Evolutionary conservation across 2,329 filamentous ascomycete species (phyloP), one percentile per base, ranked within the genome.

Genomic region (Samsoniella hepiali): DNA sequence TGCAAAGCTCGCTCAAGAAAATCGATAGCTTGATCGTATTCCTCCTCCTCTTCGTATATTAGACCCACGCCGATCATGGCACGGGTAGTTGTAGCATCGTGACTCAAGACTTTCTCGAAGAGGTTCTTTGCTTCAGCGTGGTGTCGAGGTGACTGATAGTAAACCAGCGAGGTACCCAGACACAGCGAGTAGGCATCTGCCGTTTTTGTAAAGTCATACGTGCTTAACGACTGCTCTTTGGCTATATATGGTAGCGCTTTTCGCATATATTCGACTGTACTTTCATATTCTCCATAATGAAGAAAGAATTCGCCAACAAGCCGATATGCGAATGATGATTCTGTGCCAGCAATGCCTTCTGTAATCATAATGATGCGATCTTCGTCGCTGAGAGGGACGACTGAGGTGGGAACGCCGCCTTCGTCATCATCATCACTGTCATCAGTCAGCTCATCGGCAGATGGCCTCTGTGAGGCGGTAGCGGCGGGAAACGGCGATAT

Each of bases 41-140:
- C 90, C 70, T 97, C 90, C 67, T 97, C 93, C 69, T 98, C 95
- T 74, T 97, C 93, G 54, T 93, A 89, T 47, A 99, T 94, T 31
- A 98, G 77, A 1, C 95, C 96, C 40, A 97, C 87, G 0, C 95
- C 95, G 53, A 98, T 91, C 65, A 99, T 80, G 2, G 93, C 93
- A 36, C 87, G 79, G 0, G 93, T 96, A 0, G 90, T 93, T 3
- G 85, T 86, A 2, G 88, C 83, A 63, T 96, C 92, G 32, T 90
- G 85, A 55, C 85, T 80, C 1, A 99, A 81, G 5, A 98, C 90
- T 36, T 84, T 84, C 68, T 97, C 88, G 68, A 99, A 98, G 0
- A 97, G 81, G n/a, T 77, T 76, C 72, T 91, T 94, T 2, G 95
- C 93, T 77, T 98, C 94, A 22, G 88, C 83, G 69, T 99, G 95